A percentile compares a stretch with the other conserved stretches of the same genome.
Conservation (phyloP, 352 stramenopile species). For the Phytophthora pini region DNA sequence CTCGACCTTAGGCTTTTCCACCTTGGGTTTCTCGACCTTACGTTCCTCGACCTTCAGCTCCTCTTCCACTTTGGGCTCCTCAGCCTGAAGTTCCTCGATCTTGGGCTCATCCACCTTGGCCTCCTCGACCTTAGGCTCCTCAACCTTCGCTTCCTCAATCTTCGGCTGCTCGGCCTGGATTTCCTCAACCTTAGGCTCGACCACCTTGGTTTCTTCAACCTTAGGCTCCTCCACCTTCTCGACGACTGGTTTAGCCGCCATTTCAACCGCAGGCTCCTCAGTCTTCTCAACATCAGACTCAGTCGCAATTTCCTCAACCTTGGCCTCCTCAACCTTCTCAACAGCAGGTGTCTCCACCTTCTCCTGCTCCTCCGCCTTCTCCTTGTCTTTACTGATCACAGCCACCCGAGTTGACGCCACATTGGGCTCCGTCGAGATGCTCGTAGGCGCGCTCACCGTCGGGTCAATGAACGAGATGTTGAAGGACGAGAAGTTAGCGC, state of each 20-base stretch:
- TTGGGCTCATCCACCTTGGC: background rate
- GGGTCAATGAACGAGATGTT: conserved; percentile 66
- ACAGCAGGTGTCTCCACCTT: background rate
- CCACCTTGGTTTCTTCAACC: background rate
- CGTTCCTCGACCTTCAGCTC: background rate
- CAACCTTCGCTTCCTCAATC: background rate
- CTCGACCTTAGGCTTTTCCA: conserved; percentile 2
- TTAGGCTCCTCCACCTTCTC: background rate
- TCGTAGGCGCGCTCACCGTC: conserved; percentile 43
- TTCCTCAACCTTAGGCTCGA: background rate
- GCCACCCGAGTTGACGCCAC: conserved; percentile 26
- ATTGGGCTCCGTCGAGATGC: conserved; percentile 38
- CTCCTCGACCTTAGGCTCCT: background rate
- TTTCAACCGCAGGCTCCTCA: background rate
- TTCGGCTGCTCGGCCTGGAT: background rate
- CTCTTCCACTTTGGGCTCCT: background rate
- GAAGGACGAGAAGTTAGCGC: conserved; percentile 60
- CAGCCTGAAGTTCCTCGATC: background rate
- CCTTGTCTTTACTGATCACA: conserved; percentile 10
- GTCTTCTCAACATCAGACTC: background rate
- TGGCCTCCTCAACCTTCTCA: background rate
- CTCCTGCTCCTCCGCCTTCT: background rate
- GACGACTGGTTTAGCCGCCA: background rate
- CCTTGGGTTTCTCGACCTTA: background rate
- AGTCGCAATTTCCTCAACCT: background rate